A percentile compares a stretch with the other conserved stretches of the same genome.
phyloP scores from a whole-genome alignment of 495 filamentous ascomycete species.

The Xylaria venustula region DNA sequence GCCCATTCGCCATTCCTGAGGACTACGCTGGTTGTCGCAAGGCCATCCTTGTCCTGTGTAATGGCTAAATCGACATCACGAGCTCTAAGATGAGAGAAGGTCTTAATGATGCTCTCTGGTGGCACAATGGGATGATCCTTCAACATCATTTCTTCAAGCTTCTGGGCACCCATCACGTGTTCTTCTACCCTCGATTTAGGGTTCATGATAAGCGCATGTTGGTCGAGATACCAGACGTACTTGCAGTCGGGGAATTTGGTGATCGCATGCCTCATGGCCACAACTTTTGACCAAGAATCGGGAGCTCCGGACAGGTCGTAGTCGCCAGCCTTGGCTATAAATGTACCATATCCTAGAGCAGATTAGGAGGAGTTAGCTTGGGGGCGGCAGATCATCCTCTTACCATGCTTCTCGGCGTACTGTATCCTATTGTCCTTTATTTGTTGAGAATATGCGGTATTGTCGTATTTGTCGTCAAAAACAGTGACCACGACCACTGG shows the following conservation, averaged over 20 bases:
- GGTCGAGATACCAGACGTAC: conserved; percentile 84
- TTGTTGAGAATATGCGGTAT: conserved; percentile 61
- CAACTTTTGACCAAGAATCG: conserved; percentile 71
- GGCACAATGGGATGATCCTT: conserved; percentile 85
- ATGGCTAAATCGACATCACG: conserved; percentile 79
- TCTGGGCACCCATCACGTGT: conserved; percentile 64
- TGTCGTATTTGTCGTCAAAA: conserved; percentile 64
- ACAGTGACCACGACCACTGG: conserved; percentile 85
- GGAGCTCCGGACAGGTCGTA: conserved; percentile 73
- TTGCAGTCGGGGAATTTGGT: conserved; percentile 67
- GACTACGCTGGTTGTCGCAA: conserved; percentile 75
- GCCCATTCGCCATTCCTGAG: conserved; percentile 84
- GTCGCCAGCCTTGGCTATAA: conserved; percentile 71
- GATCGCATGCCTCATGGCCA: conserved; percentile 88
- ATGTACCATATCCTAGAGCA: conserved; percentile 76
- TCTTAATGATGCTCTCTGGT: conserved; percentile 94
- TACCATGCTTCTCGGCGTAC: conserved; percentile 90
- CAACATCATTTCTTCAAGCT: conserved; percentile 77
- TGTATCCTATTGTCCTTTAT: conserved; percentile 79
- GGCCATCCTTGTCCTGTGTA: conserved; percentile 80
- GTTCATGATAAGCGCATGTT: conserved; percentile 88
- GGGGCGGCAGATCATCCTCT: conserved; percentile 18
- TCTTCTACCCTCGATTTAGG: conserved; percentile 63
- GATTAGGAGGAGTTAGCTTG: conserved; percentile 5
- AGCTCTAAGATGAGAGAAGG: conserved; percentile 75